These are phyloP conservation scores for Mycena rebaudengoi DNA, from an alignment of 768 basidiomycete species.

Conservation along the genomic window DNA sequence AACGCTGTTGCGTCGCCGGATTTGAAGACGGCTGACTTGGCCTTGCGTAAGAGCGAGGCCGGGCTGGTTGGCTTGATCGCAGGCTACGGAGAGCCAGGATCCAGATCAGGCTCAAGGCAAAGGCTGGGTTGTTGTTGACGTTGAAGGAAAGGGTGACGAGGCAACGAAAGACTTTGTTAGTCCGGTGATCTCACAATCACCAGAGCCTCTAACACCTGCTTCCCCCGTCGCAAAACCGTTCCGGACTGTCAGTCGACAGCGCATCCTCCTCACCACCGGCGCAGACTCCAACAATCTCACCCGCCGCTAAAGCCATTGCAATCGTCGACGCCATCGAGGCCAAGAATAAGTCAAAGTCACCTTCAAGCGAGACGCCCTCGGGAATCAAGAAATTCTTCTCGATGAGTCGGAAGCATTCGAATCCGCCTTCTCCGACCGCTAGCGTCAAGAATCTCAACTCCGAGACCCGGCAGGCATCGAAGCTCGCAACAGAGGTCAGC, in stretches of 20 bases:
- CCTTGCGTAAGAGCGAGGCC: slow-evolving; percentile 68
- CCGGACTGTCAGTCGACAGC: neutral
- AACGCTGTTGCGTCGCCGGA: slow-evolving; percentile 64
- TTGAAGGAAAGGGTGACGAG: slow-evolving; percentile 52
- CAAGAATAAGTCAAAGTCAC: slow-evolving; percentile 47
- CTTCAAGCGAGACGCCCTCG: slow-evolving; percentile 25
- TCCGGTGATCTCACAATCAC: slow-evolving; percentile 36
- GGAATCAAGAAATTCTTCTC: slow-evolving; percentile 50
- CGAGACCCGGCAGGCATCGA: neutral
- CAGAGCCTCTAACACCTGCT: slow-evolving; percentile 36
- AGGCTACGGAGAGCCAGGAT: slow-evolving; percentile 39
- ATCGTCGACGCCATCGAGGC: slow-evolving; percentile 66
- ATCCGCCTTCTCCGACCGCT: neutral
- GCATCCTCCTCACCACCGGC: slow-evolving; percentile 9
- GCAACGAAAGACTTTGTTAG: neutral
- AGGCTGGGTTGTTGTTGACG: slow-evolving; percentile 75
- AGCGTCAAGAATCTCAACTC: neutral
- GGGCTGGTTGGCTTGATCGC: slow-evolving; percentile 63
- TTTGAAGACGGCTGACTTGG: slow-evolving; percentile 51
- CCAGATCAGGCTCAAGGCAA: slow-evolving; percentile 41
- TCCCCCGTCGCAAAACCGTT: slow-evolving; percentile 20
- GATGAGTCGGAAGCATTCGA: slow-evolving; percentile 44
- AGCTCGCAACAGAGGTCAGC: slow-evolving; percentile 1
- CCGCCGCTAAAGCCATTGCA: slow-evolving; percentile 70
- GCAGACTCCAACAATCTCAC: slow-evolving; percentile 35